These are phyloP conservation scores for Mytilinidion resinicola DNA, from an alignment of 495 filamentous ascomycete genomes.

Conservation along the genomic window DNA sequence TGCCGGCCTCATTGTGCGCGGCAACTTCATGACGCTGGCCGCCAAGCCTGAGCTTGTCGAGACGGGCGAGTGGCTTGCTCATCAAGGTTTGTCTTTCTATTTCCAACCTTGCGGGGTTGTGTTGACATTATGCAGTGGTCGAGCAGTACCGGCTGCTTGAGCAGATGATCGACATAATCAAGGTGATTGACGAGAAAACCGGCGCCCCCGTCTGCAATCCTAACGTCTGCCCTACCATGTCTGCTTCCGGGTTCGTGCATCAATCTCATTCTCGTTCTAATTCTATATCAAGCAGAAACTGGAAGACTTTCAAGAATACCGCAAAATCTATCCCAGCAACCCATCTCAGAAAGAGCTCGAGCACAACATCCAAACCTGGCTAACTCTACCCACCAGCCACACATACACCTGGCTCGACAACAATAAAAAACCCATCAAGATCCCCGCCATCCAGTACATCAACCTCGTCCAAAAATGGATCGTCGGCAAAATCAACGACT, in stretches of 20 bases:
- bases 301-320: not conserved
- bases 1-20: conserved; percentile 81
- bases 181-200: conserved; percentile 65
- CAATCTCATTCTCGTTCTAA: too few relatives aligned
- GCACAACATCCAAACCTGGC: not conserved
- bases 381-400: conserved; percentile 47
- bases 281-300: too few relatives aligned
- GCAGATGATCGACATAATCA: conserved; percentile 75
- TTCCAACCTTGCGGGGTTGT: conserved; percentile 1
- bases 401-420: conserved; percentile 87
- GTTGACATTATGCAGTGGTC: conserved; percentile 53
- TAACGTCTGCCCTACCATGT: conserved; percentile 81
- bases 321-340: too few relatives aligned
- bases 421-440: conserved; percentile 45
- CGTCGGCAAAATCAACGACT: conserved; percentile 81
- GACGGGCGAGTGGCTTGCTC: conserved; percentile 86
- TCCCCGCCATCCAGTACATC: conserved; percentile 67
- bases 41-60: conserved; percentile 84
- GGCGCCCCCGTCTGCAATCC: conserved; percentile 74
- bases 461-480: conserved; percentile 89
- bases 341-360: too few relatives aligned
- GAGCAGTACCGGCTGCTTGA: conserved; percentile 84
- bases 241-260: conserved; percentile 71
- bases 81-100: conserved; percentile 62
- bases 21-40: conserved; percentile 92